Evolutionary conservation across 768 basidiomycete genomes (phyloP).

Genomic region (Tricholomella constricta): DNA sequence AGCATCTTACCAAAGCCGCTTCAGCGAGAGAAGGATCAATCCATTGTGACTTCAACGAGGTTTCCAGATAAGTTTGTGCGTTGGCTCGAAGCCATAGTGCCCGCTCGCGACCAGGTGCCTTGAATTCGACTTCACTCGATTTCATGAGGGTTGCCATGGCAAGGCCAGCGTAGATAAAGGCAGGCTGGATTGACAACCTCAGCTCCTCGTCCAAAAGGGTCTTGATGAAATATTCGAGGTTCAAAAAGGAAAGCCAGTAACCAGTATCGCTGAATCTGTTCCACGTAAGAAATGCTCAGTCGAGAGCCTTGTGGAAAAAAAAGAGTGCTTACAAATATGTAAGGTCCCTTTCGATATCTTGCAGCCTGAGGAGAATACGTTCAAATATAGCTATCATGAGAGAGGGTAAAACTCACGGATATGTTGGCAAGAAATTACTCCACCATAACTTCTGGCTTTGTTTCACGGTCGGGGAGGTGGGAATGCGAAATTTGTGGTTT

Average conservation of each 20-base stretch:
- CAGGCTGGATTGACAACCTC: slow-evolving; percentile 63
- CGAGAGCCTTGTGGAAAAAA: background rate
- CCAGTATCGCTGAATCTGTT: slow-evolving; percentile 64
- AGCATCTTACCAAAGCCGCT: slow-evolving; percentile 58
- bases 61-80: slow-evolving; percentile 56
- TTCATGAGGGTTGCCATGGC: slow-evolving; percentile 74
- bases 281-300: background rate
- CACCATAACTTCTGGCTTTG: slow-evolving; percentile 44
- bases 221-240: slow-evolving; percentile 54
- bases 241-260: slow-evolving; percentile 71
- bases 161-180: slow-evolving; percentile 66
- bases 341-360: slow-evolving; percentile 52
- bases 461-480: slow-evolving; percentile 35
- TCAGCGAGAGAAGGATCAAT: slow-evolving; percentile 69
- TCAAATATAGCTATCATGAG: slow-evolving; percentile 4
- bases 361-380: slow-evolving; percentile 35
- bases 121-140: slow-evolving; percentile 67
- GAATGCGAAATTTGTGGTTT: slow-evolving; percentile 35
- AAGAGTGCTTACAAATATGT: slow-evolving; percentile 47
- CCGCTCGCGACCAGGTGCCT: slow-evolving; percentile 52
- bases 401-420: slow-evolving; percentile 32
- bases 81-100: slow-evolving; percentile 58
- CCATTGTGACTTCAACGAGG: slow-evolving; percentile 51
- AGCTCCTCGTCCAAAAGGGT: slow-evolving; percentile 53
- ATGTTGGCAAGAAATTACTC: slow-evolving; percentile 39